These are phyloP conservation scores for Grammothele lineata DNA, from an alignment of 768 basidiomycete species.

Conservation along the genomic window DNA sequence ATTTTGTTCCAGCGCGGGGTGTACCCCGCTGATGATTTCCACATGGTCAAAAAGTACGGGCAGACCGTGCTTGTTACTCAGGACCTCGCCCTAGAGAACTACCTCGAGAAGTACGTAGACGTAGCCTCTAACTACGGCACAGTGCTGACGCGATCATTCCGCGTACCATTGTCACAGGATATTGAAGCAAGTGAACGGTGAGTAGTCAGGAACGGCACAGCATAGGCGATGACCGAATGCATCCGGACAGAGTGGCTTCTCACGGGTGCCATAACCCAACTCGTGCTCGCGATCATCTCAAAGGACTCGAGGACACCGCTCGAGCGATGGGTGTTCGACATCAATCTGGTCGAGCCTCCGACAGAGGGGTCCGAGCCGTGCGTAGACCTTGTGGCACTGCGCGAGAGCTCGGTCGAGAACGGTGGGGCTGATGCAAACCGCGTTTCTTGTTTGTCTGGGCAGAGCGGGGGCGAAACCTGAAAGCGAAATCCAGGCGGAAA, in stretches of 20 bases:
- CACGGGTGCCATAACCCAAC: conserved; percentile 85
- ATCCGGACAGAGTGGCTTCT: conserved; percentile 80
- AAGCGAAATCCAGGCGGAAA: conserved; percentile 93
- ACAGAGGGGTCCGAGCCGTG: conserved; percentile 44
- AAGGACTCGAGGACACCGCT: conserved; percentile 89
- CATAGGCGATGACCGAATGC: conserved; percentile 1
- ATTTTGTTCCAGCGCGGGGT: conserved; percentile 96
- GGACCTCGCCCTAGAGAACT: conserved; percentile 89
- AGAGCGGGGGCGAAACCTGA: conserved; percentile 67
- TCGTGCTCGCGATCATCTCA: conserved; percentile 93
- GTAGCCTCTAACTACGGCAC: conserved; percentile 1
- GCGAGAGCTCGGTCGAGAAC: not conserved
- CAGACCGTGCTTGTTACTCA: conserved; percentile 93
- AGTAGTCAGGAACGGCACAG: conserved; percentile 25
- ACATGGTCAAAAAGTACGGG: conserved; percentile 99
- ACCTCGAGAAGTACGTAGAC: conserved; percentile 66
- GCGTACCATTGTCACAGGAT: conserved; percentile 47
- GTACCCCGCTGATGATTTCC: conserved; percentile 97
- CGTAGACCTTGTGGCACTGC: conserved; percentile 23
- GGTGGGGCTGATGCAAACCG: not conserved
- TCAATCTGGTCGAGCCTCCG: conserved; percentile 74
- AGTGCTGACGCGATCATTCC: not conserved
- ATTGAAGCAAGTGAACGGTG: conserved; percentile 88
- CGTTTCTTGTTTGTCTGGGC: no score
- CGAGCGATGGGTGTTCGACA: conserved; percentile 98